Base-by-base conservation (phyloP, 2,329 filamentous ascomycete species). In the Trichoderma oligosporum region DNA sequence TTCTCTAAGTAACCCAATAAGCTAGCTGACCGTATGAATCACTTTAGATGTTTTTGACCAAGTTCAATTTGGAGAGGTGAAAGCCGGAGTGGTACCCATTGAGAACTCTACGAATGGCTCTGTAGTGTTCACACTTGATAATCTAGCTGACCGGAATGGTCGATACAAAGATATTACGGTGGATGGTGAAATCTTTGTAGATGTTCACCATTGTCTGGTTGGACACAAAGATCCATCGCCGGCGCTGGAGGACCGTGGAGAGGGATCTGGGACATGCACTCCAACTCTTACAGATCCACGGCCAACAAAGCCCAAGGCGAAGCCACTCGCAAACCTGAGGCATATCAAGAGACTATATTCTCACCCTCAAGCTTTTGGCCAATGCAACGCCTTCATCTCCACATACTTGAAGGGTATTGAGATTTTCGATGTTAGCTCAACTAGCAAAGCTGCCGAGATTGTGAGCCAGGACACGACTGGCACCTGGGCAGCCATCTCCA, bases 21-120 rank as follows among this genome's bases (percentile, higher is more conserved):
- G 14, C 9, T 5, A n/a, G 22, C 51, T 27, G 12, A 41, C 31
- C n/a, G 31, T n/a, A 25, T 7, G 22, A 11, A 9, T 42, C 16
- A 6, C 22, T 12, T 7, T 39, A 87, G 90, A 94, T 68, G 85
- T 96, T 65, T 96, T 97, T 71, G 78, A 85, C 49, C 80, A 85
- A 14, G 88, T 96, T 5, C 90, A 95, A 67, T 77, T 79, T 35
- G 80, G 82, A 58, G 69, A 76, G 42, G 83, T 83, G 0, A 73
- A 81, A 52, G 86, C 86, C 57, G 94, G 92, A 63, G 88, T 97
- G 29, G 88, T 97, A 1, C 94, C 94, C 6, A 92, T 96, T 73
- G 93, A 97, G 70, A 99, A 99, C 77, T 95, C 89, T 38, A 93
- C 90, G 69, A 96, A 97, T 72, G 94, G 94, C 67, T 87, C 88